Base-by-base conservation (phyloP, 306 rosid genomes). In the Prinsepia uniflora region DNA sequence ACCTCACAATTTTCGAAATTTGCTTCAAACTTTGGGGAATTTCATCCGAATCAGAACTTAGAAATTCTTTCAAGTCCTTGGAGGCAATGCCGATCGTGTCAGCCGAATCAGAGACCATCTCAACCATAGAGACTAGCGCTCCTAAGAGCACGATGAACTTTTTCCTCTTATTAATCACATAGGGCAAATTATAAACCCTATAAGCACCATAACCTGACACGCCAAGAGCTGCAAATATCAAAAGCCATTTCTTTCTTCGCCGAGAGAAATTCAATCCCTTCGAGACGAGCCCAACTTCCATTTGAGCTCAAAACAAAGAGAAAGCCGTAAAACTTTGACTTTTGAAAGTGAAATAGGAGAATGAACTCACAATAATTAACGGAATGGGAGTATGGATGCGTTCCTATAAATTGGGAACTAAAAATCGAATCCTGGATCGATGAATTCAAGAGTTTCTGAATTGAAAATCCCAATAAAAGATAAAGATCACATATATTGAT, bases 1-100 rank as follows among this genome's bases (percentile, higher is more conserved):
- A 94, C 7, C 76, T 75, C 0, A 87, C 89, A 19, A 94, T 72
- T 80, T 91, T 94, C 1, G 91, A 91, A 68, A 94, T 71, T 54
- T 94, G 99, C 74, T 75, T 86, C 83, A 94, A 63, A 58, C 92
- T 94, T 65, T 73, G 77, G 15, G 99, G 99, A 52, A 94, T 83
- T 82, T 87, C 80, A 15, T 94, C 95, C 0, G 92, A 89, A 76
- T 89, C 90, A 3, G 97, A 94, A 2, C 18, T 63, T 6, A 94
- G 79, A 73, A 87, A 94, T 1, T 73, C 86, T 69, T 86, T 87
- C 68, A 94, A 43, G 66, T 94, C 99, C 67, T 72, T 84, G 13
- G 90, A 83, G 75, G 90, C 59, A 14, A 84, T 36, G 8, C 91
- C 71, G 47, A 91, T 59, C 1, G 88, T 79, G 36, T 94, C 89